Evolutionary conservation across 257 asterid species (phyloP), one percentile per base, ranked within the genome.

Genomic region (Penstemon eatonii): DNA sequence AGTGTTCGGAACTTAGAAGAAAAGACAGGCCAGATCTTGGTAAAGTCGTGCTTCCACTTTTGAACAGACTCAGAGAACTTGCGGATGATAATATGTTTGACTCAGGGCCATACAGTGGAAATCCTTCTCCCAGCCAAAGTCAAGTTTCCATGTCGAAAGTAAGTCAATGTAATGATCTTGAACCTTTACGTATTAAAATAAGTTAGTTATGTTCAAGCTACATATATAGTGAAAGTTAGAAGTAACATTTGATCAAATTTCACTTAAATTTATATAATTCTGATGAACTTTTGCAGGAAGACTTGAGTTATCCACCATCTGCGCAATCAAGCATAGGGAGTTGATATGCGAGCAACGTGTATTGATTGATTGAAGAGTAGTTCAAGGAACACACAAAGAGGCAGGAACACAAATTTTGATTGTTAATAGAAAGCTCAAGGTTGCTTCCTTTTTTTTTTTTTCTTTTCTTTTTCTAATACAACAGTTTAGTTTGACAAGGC

Each of bases 61-160:
- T 77, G 46, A 45, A 77, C 45, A 72, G n/a, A 64, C 75, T 77
- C 46, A 72, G 78, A 68, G 60, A 41, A 37, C 63, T 72, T 42
- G 81, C 81, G 2, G 72, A 67, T 12, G 75, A 72, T 25, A 25
- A 25, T 25, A 40, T 68, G 62, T 63, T 73, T 11, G 64, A 61
- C 51, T 41, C 77, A 7, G 55, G 56, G 51, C 67, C 76, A 0
- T 75, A 46, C 66, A 49, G 52, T 57, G 53, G 77, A 33, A 81
- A 51, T 59, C 75, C 67, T 69, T 80, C 89, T 0, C 79, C 88
- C 47, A 61, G 63, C 76, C 78, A 73, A 8, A 86, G 90, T 69
- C 92, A 86, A 78, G 87, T 81, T 79, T 86, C 92, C 65, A 15
- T 88, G 45, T 82, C 93, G 39, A 81, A 73, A 60, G 92, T 87